These are phyloP conservation scores for Teratosphaeria viscida DNA, from an alignment of 2,329 filamentous ascomycete genomes.

Conservation along the genomic window DNA sequence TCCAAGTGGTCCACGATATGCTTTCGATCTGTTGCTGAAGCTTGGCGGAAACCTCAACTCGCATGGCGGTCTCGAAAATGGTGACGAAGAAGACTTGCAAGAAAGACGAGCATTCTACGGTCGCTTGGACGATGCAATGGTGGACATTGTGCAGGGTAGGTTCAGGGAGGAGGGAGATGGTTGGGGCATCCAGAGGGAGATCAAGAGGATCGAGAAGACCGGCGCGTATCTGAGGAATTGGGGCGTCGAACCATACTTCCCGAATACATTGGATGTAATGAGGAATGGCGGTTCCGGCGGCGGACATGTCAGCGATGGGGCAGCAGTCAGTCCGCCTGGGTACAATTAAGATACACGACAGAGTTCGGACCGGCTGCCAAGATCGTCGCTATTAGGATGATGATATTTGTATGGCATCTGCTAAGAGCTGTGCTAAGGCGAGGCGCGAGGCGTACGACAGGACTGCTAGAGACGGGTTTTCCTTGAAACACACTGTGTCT, in stretches of 20 bases:
- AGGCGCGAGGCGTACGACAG: not conserved
- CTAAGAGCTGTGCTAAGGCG: not conserved
- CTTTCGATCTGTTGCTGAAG: constrained; percentile 46
- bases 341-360: not conserved
- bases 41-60: constrained; percentile 46
- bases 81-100: constrained; percentile 37
- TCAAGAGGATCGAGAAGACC: constrained; percentile 47
- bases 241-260: constrained; percentile 45
- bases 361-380: not conserved
- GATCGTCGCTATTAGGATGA: not conserved
- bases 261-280: constrained; percentile 42
- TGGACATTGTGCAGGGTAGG: constrained; percentile 41
- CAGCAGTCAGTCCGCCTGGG: not conserved
- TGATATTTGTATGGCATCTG: not conserved
- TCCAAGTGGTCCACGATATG: constrained; percentile 37
- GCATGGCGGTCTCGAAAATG: constrained; percentile 41
- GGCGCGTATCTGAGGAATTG: constrained; percentile 41
- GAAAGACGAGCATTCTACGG: constrained; percentile 42
- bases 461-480: not conserved
- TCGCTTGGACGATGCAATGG: constrained; percentile 40
- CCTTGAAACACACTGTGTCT: not conserved
- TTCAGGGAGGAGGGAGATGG: constrained; percentile 41
- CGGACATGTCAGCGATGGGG: not conserved
- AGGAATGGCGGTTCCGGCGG: constrained; percentile 14
- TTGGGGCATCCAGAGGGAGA: constrained; percentile 42